A percentile compares a stretch with the other conserved stretches of the same genome.
Evolutionary conservation across 495 filamentous ascomycete species (phyloP).

Genomic region (Podospora conica): DNA sequence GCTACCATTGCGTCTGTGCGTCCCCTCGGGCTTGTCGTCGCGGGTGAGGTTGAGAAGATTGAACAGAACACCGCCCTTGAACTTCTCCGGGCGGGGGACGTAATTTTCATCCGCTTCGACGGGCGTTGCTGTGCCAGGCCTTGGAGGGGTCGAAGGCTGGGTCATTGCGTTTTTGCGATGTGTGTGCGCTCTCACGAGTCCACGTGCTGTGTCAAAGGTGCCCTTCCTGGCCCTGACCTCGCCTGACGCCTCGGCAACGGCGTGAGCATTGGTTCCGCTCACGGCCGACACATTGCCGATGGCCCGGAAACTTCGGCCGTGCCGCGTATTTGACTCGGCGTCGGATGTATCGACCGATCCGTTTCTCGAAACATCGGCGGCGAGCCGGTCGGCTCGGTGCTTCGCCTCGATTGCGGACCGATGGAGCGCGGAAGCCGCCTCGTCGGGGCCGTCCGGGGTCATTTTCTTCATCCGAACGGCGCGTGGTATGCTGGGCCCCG

Average conservation of each 20-base stretch:
- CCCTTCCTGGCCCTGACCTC: conserved; percentile 13
- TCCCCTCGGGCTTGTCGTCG: conserved; percentile 19
- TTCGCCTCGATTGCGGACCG: conserved; percentile 28
- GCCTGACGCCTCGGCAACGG: background rate
- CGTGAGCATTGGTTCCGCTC: background rate
- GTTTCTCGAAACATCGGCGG: conserved; percentile 28
- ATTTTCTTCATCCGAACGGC: conserved; percentile 25
- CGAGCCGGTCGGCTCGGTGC: conserved; percentile 31
- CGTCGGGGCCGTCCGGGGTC: conserved; percentile 1
- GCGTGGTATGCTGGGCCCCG: conserved; percentile 18
- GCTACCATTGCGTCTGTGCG: conserved; percentile 16
- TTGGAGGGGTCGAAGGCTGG: conserved; percentile 6
- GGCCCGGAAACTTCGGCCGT: background rate
- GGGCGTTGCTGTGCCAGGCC: conserved; percentile 25
- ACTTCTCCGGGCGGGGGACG: conserved; percentile 60
- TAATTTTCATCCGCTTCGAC: conserved; percentile 52
- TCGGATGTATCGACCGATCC: conserved; percentile 21
- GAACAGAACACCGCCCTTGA: conserved; percentile 69
- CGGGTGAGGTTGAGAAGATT: conserved; percentile 74
- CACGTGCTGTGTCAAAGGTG: conserved; percentile 20
- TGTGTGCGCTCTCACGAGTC: conserved; percentile 21
- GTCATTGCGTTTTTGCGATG: conserved; percentile 16
- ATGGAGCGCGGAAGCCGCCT: conserved; percentile 7
- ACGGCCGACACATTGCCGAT: background rate
- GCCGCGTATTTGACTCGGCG: background rate